Base-by-base conservation (phyloP, 1,284 basidiomycete species). In the Rhodotorula glutinis region DNA sequence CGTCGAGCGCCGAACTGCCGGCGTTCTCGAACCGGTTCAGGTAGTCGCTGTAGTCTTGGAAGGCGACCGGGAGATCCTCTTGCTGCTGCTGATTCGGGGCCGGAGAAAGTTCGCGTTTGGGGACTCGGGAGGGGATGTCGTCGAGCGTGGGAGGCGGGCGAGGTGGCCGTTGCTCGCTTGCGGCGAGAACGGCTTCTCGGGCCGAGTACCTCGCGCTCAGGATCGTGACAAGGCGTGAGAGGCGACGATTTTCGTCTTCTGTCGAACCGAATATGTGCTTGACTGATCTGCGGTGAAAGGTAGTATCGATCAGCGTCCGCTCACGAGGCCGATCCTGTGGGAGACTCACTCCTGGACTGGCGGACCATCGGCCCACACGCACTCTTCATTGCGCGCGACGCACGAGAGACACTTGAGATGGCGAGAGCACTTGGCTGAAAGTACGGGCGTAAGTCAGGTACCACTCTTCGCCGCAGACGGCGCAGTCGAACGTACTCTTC, bases 371-470 rank as follows among this genome's bases (percentile, higher is more conserved):
- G 29, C 33, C 56, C 56, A 64, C 21, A 59, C 40, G 63, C 63
- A 64, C 1, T 16, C 9, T 17, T 64, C 63, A 44, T 44, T 52
- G 19, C 63, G 63, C 2, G 33, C 10, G 1, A 17, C 8, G 38
- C 63, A 64, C 1, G 27, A 27, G 7, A 38, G 29, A 40, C 63
- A 64, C 14, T 14, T 8, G 7, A 19, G 13, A n/a, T 55, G 40
- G 3, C 63, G 53, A 1, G 57, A 60, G 46, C 63, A 64, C 19
- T 55, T 59, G n/a, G 54, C 57, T 63, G 62, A 7, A 13, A 7
- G 40, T 17, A 4, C 7, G 40, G 17, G 23, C 10, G 23, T 16
- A 8, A 9, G 53, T 23, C 5, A 21, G 19, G n/a, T n/a, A n/a
- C n/a, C n/a, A n/a, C n/a, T n/a, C n/a, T n/a, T n/a, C n/a, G n/a